Evolutionary conservation across 2,329 filamentous ascomycete species (phyloP).

Genomic region (Zalaria obscura): DNA sequence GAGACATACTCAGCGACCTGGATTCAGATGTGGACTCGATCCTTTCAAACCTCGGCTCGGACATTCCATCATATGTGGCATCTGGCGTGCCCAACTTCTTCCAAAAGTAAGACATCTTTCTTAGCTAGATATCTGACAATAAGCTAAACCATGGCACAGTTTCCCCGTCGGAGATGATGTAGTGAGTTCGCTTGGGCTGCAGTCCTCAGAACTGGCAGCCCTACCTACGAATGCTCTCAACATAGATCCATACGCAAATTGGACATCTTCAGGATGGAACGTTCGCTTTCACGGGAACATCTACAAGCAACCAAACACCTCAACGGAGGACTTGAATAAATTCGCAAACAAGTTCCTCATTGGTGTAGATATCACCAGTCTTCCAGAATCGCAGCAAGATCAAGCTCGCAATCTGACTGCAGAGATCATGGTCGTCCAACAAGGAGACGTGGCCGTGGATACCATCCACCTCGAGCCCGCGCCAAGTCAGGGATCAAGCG

Average conservation of each 20-base stretch:
- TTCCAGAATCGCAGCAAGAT: constrained; percentile 44
- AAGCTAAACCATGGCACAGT: constrained; percentile 48
- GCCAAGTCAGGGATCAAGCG: constrained; percentile 38
- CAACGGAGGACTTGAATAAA: constrained; percentile 48
- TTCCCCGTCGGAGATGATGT: constrained; percentile 47
- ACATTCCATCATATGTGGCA: constrained; percentile 45
- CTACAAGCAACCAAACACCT: constrained; percentile 63
- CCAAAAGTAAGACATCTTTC: constrained; percentile 28
- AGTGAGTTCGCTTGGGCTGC: constrained; percentile 45
- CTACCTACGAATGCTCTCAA: constrained; percentile 58
- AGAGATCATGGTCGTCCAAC: constrained; percentile 63
- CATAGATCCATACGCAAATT: constrained; percentile 54
- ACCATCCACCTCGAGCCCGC: constrained; percentile 48
- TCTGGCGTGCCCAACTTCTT: constrained; percentile 54
- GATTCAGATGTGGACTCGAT: constrained; percentile 25
- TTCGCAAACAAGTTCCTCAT: constrained; percentile 59
- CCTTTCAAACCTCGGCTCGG: constrained; percentile 37
- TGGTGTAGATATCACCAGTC: constrained; percentile 44
- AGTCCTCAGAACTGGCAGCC: constrained; percentile 43
- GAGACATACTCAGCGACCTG: constrained; percentile 38
- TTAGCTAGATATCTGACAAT: neutral
- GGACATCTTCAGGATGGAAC: constrained; percentile 65
- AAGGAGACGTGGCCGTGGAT: constrained; percentile 44
- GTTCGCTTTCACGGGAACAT: constrained; percentile 65
- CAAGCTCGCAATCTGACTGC: constrained; percentile 62